Evolutionary conservation across 345 rosid species (phyloP), one percentile per base, ranked within the genome.

Genomic region (Combretum micranthum): DNA sequence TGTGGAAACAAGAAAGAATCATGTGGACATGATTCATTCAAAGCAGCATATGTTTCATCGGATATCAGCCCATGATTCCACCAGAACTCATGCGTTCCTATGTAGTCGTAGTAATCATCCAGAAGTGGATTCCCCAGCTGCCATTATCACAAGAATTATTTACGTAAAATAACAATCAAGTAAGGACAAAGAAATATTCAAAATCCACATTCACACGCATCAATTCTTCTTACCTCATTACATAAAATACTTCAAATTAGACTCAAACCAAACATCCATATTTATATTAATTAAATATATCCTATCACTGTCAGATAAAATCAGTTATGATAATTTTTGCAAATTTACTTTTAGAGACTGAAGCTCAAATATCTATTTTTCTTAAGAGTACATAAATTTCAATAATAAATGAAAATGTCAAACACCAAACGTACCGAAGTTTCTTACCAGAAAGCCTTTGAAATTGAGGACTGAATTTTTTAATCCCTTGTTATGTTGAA

Each of bases 1-100:
- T 18, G 53, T 1, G 97, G 97, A 71, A 87, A 83, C 47, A 85
- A 60, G 51, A 72, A 85, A 1, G 81, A 47, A 37, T 80, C 73
- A n/a, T 76, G 45, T 0, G 71, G 53, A 56, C 91, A 85, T 9
- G 26, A 68, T 47, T 62, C 69, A 25, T 68, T 61, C 20, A 84
- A 65, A 7, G 65, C 69, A 13, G 55, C 3, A 51, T 80, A 82
- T 1, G 85, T 76, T 0, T 72, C 55, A 23, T 77, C 82, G 0
- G 87, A 75, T 21, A 85, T 82, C 74, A 85, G 53, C 1, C 87
- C 87, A 64, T 85, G 87, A 62, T 68, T 82, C 87, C 91, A 85
- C 91, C 85, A 85, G 22, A 52, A 85, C 61, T 82, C 85, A 16
- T 69, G 63, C 0, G 75, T 80, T 4, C 91, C 91, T 1, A 61